These are phyloP conservation scores for Candolleomyces efflorescens DNA, from an alignment of 768 basidiomycete species.

Conservation along the genomic window DNA sequence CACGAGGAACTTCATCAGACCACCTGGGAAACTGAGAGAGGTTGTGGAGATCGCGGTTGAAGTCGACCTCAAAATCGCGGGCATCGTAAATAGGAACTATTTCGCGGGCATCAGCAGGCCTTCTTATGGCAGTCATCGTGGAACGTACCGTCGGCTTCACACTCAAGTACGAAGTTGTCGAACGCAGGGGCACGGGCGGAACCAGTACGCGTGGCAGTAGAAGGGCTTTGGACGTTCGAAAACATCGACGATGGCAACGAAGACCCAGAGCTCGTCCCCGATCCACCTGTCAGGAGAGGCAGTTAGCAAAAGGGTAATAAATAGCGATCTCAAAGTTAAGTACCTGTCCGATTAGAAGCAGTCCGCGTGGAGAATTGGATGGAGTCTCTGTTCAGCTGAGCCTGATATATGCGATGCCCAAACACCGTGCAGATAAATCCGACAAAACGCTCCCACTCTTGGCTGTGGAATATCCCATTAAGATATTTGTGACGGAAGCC, in stretches of 20 bases:
- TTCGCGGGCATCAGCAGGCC: neutral
- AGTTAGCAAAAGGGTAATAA: neutral
- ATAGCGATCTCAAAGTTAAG: too few relatives aligned
- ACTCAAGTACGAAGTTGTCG: neutral
- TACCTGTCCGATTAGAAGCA: too few relatives aligned
- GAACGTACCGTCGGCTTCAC: neutral
- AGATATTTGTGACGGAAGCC: slow-evolving; percentile 3
- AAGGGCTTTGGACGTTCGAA: neutral
- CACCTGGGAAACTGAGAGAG: neutral
- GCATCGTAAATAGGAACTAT: slow-evolving; percentile 4
- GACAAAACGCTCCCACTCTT: slow-evolving; percentile 3
- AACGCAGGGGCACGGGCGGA: neutral
- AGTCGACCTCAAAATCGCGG: neutral
- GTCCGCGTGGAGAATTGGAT: slow-evolving; percentile 2
- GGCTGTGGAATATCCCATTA: neutral
- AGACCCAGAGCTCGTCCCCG: too few relatives aligned
- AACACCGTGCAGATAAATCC: slow-evolving; percentile 1
- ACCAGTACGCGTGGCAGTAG: neutral
- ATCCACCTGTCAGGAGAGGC: too few relatives aligned
- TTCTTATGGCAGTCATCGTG: neutral
- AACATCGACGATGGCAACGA: too few relatives aligned
- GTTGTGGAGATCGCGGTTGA: neutral
- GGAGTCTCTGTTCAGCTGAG: neutral
- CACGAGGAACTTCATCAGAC: neutral
- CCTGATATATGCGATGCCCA: neutral